Base-by-base conservation (phyloP, 176 grass and related monocot species). In the Dactylis glomerata region DNA sequence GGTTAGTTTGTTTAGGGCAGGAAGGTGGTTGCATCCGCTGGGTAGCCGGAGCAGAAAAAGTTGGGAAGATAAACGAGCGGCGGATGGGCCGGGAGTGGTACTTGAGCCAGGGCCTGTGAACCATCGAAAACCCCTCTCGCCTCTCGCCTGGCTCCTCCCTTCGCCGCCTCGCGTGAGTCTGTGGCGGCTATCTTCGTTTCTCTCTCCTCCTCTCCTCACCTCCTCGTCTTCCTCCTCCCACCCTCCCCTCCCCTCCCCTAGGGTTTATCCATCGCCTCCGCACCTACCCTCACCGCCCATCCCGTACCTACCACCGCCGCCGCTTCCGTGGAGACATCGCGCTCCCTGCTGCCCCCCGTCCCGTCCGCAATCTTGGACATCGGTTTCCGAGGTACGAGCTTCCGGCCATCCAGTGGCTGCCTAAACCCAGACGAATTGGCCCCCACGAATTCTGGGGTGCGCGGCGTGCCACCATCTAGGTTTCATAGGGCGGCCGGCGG, bases 91-190 rank as follows among this genome's bases (percentile, higher is more conserved):
- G 75, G 89, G 62, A 81, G 83, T 63, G 82, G 79, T 86, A 92
- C 93, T 88, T 92, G 92, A 92, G 81, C 85, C 92, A 93, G 90
- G 84, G 88, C 90, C 79, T 88, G 79, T 56, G 81, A 54, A 73
- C 52, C 81, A 56, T 81, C 69, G 54, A 81, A 91, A 97, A 91
- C 87, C 84, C 65, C 81, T 87, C 46, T 46, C 41, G 68, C 23
- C 69, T 15, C 38, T 15, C n/a, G 24, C 41, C 13, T 27, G 10
- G 15, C 70, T 70, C 42, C 56, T 23, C 24, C 67, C 68, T 40
- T 66, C 67, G 33, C 77, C 70, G 70, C 70, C 45, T 75, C 72
- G 46, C 27, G 45, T 75, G 14, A 75, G 88, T 86, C 77, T 89
- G 87, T 91, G 91, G 88, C 94, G 94, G 91, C 91, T 96, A 83